phyloP scores from a whole-genome alignment of 768 basidiomycete species.

The Lenzites betulinus region DNA sequence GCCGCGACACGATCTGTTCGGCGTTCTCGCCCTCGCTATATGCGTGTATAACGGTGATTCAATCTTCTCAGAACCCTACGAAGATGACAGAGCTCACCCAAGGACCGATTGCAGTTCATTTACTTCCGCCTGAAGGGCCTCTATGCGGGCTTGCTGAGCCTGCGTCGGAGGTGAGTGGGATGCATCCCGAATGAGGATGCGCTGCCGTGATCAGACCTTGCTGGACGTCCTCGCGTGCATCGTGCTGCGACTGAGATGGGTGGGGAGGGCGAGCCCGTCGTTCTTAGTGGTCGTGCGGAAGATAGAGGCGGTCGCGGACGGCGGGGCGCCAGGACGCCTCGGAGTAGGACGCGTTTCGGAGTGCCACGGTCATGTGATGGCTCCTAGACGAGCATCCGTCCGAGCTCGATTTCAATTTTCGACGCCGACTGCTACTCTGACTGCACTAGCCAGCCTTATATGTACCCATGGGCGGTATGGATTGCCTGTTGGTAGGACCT shows the following conservation, averaged over 20 bases:
- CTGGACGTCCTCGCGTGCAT: slow-evolving; percentile 23
- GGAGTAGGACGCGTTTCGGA: no score
- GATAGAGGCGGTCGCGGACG: neutral
- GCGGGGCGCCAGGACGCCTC: no score
- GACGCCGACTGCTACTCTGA: no score
- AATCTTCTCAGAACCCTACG: neutral
- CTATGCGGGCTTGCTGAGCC: slow-evolving; percentile 54
- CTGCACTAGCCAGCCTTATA: no score
- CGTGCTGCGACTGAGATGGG: neutral
- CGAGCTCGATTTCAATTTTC: no score
- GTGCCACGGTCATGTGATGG: no score
- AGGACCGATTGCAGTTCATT: slow-evolving; percentile 48
- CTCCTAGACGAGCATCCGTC: no score
- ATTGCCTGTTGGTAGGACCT: no score
- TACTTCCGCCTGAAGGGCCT: slow-evolving; percentile 51
- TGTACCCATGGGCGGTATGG: no score
- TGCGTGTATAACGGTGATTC: neutral
- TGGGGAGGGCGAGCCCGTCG: neutral
- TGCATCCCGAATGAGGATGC: neutral
- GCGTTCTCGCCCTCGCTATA: slow-evolving; percentile 48
- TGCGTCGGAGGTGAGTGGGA: slow-evolving; percentile 21
- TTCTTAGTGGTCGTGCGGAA: neutral
- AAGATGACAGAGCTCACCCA: slow-evolving; percentile 40
- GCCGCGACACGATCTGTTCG: slow-evolving; percentile 59
- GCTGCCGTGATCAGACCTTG: slow-evolving; percentile 7